Conservation (phyloP, 768 basidiomycete species). For the Obba rivulosa region DNA sequence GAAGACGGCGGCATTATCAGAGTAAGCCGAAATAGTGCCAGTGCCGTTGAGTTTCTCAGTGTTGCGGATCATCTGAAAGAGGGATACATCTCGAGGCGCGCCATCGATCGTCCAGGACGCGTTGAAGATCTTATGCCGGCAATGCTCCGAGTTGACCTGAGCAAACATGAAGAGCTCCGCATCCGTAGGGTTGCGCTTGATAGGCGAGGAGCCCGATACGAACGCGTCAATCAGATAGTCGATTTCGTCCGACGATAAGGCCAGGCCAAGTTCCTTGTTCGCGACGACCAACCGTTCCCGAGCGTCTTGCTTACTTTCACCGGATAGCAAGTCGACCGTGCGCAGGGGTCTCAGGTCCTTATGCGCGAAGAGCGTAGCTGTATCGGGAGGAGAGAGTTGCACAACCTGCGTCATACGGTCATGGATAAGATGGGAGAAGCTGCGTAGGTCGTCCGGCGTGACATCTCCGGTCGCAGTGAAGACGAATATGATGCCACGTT, state of each 20-base stretch:
- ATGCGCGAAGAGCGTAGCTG: constrained; percentile 54
- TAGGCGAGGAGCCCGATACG: constrained; percentile 58
- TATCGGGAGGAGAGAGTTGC: constrained; percentile 51
- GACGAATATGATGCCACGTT: constrained; percentile 74
- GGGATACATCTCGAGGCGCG: constrained; percentile 53
- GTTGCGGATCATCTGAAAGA: constrained; percentile 97
- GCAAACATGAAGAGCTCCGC: constrained; percentile 99
- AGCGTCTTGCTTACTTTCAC: constrained; percentile 35
- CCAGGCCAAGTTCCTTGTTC: constrained; percentile 84
- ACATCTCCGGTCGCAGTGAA: constrained; percentile 47
- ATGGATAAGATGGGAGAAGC: constrained; percentile 69
- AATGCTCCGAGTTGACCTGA: constrained; percentile 99
- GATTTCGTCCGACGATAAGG: constrained; percentile 85
- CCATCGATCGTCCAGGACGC: constrained; percentile 92
- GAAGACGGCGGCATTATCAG: constrained; percentile 96
- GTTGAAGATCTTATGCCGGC: constrained; percentile 99
- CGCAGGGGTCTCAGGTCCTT: constrained; percentile 63
- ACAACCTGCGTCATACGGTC: constrained; percentile 97
- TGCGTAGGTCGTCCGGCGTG: constrained; percentile 40
- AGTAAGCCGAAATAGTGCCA: constrained; percentile 94
- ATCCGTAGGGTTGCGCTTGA: constrained; percentile 86
- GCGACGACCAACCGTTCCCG: constrained; percentile 63
- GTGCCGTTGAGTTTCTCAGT: constrained; percentile 73
- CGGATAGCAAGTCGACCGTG: constrained; percentile 53
- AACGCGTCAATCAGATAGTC: constrained; percentile 90